Conservation (phyloP, 306 rosid species). For the Rubus parviflorus region DNA sequence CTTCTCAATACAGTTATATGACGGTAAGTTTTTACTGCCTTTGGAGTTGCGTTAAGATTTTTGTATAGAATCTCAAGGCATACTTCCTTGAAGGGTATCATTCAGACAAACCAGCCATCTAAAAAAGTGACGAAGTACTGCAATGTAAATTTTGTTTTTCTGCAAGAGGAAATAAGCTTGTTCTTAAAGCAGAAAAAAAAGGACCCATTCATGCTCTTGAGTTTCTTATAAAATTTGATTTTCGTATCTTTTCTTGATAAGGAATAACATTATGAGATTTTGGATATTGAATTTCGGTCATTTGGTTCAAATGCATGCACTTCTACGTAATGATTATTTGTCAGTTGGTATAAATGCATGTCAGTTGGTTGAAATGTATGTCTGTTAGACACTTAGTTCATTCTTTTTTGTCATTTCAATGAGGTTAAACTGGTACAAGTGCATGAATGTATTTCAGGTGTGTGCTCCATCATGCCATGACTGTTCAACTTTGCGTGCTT, state of each 20-base stretch:
- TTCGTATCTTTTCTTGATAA: not conserved
- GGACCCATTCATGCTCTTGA: not conserved
- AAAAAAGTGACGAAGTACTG: not conserved
- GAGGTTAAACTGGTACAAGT: slow-evolving; percentile 14
- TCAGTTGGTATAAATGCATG: not conserved
- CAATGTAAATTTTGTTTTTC: not conserved
- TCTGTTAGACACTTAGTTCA: not conserved
- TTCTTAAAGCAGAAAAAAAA: not conserved
- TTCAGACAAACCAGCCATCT: too few species aligned
- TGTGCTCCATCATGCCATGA: slow-evolving; percentile 99
- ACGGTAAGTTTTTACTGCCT: slow-evolving; percentile 45
- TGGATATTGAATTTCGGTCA: slow-evolving; percentile 1
- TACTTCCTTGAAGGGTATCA: not conserved
- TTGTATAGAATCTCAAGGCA: not conserved
- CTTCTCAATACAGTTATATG: slow-evolving; percentile 91
- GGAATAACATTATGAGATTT: not conserved
- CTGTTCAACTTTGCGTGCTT: slow-evolving; percentile 91
- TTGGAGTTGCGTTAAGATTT: not conserved
- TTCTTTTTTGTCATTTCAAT: slow-evolving; percentile 12
- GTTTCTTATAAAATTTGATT: not conserved
- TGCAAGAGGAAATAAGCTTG: not conserved
- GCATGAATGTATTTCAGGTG: slow-evolving; percentile 50
- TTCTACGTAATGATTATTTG: not conserved
- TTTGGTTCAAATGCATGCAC: not conserved
- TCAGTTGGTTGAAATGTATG: not conserved